Percentiles rank a stretch among this genome's conserved stretches.
Evolutionary conservation across 495 filamentous ascomycete genomes (phyloP).

Genomic region (Tuber borchii): DNA sequence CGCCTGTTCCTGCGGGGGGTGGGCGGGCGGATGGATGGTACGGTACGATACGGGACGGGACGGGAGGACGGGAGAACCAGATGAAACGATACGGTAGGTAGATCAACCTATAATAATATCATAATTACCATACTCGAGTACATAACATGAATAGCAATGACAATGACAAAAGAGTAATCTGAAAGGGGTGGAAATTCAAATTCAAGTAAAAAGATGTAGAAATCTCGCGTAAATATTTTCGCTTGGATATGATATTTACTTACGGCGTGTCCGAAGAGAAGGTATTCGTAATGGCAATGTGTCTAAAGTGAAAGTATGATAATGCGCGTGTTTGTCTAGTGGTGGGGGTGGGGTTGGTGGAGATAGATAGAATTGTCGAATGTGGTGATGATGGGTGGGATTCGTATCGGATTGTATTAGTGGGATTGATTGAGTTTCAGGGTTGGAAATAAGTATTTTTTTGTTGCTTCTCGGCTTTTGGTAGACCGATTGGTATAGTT

Average conservation of each 20-base stretch:
- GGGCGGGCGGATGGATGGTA: neutral
- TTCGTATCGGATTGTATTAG: neutral
- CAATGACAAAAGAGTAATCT: neutral
- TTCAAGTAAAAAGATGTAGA: neutral
- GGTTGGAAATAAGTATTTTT: neutral
- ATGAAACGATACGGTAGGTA: neutral
- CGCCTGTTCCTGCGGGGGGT: neutral
- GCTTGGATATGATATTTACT: no score
- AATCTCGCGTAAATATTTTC: neutral
- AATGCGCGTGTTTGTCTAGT: no score
- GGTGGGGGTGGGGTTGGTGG: no score
- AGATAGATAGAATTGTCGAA: no score
- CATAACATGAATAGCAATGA: neutral
- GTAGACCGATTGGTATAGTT: no score
- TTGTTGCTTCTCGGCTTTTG: no score
- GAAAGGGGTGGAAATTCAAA: neutral
- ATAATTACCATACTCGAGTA: neutral
- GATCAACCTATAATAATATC: neutral
- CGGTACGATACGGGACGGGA: neutral
- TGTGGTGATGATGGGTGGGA: no score
- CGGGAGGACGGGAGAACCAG: neutral
- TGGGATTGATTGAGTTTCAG: neutral
- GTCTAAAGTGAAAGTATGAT: no score
- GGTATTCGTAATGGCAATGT: no score
- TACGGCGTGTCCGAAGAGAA: no score